These are phyloP conservation scores for Mycotypha africana DNA, from an alignment of 371 early-diverging fungal genomes.

Conservation along the genomic window DNA sequence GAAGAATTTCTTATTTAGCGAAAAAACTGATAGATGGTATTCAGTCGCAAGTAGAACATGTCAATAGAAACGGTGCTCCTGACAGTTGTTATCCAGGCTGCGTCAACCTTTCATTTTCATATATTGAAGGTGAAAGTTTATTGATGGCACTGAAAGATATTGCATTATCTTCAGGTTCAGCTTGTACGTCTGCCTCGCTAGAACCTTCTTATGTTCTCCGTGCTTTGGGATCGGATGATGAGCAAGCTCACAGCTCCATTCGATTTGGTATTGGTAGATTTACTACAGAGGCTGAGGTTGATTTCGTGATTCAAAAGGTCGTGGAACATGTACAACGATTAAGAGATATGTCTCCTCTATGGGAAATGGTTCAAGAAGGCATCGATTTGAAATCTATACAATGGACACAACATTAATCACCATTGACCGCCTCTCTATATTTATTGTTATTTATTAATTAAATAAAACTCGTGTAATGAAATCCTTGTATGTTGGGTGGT, in stretches of 20 bases:
- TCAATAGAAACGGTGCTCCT: constrained; percentile 88
- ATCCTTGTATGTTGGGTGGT: no score
- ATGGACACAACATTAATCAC: constrained; percentile 89
- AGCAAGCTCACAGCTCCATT: constrained; percentile 97
- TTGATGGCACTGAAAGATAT: constrained; percentile 98
- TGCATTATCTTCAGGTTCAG: constrained; percentile 97
- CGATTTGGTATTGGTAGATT: constrained; percentile 99
- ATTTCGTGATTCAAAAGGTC: constrained; percentile 85
- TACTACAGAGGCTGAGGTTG: constrained; percentile 96
- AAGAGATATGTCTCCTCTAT: constrained; percentile 98
- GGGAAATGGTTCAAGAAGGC: constrained; percentile 98
- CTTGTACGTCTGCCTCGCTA: constrained; percentile 99
- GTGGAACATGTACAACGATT: constrained; percentile 85
- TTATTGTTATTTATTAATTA: no score
- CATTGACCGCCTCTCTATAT: no score
- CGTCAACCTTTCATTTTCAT: constrained; percentile 98
- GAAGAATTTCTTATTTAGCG: constrained; percentile 69
- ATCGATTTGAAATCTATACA: constrained; percentile 89
- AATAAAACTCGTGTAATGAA: no score
- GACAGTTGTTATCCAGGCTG: constrained; percentile 87
- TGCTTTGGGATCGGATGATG: constrained; percentile 98
- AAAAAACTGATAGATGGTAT: constrained; percentile 79
- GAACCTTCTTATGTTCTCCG: constrained; percentile 99
- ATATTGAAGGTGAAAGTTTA: constrained; percentile 99
- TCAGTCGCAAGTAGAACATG: constrained; percentile 68